Evolutionary conservation across 257 asterid species (phyloP), one percentile per base, ranked within the genome.

Genomic region (Misopates orontium): DNA sequence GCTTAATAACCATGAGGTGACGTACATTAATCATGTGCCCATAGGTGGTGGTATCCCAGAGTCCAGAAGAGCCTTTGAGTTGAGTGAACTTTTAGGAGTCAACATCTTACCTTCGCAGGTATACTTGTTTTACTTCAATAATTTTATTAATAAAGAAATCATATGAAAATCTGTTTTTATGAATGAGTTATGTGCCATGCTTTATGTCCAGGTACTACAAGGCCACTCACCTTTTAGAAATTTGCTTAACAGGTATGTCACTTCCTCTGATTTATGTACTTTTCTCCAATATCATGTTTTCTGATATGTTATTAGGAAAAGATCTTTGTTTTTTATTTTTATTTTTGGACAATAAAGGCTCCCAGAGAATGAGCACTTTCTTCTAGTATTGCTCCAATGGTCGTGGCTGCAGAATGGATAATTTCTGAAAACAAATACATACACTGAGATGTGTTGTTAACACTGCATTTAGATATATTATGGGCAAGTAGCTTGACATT

Each of bases 1-100:
- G 49, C 44, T 15, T 21, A 13, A 39, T 41, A 50, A 32, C 57
- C 22, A 19, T 28, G 49, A 13, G 57, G n/a, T 45, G 47, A 19
- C 68, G 64, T 41, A 48, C 17, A 8, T 59, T 60, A 4, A 6
- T 53, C 40, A 2, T 70, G 18, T 71, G 58, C 56, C 52, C n/a
- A 13, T 63, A 83, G 92, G 92, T 66, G 92, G 89, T 67, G 92
- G 89, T 45, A 73, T 66, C 41, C 92, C 89, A 6, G 92, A 85
- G 75, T 80, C 87, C 56, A 80, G 77, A 71, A 72, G 87, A 75
- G 89, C 92, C 60, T 49, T 52, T 41, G 89, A 79, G 66, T 75
- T 85, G 80, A 83, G 84, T 71, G 75, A 80, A 40, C 71, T 83
- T 56, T 78, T 85, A 49, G 83, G 83, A 47, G 72, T 85, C 64